Percentiles rank a stretch among this genome's conserved stretches.
These are phyloP conservation scores for Bacterosira constricta DNA, from an alignment of 108 stramenopile species.

Conservation along the genomic window DNA sequence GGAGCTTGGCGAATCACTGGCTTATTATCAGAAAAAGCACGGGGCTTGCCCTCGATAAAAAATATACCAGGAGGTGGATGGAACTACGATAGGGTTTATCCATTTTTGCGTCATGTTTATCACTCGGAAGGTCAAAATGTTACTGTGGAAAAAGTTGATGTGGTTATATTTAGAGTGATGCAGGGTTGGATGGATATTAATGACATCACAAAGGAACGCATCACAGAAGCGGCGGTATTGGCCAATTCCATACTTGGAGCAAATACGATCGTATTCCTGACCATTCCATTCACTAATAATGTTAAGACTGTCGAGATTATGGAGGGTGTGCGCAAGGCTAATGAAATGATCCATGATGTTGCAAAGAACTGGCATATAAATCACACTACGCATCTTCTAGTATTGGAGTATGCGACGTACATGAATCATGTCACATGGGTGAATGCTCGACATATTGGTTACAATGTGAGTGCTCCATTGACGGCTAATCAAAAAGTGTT, in stretches of 20 bases:
- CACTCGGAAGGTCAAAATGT: background rate
- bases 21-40: constrained; percentile 2
- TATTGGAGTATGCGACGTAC: constrained; percentile 38
- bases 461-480: constrained; percentile 17
- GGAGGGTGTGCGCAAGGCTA: constrained; percentile 13
- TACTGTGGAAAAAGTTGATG: constrained; percentile 32
- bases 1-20: constrained; percentile 47
- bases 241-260: constrained; percentile 41
- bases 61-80: constrained; percentile 43
- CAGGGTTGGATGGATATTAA: constrained; percentile 54
- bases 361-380: constrained; percentile 21
- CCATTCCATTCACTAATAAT: constrained; percentile 52
- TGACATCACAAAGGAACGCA: constrained; percentile 24
- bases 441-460: constrained; percentile 41
- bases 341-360: constrained; percentile 22
- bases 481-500: constrained; percentile 15
- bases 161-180: constrained; percentile 39
- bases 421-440: constrained; percentile 35
- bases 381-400: constrained; percentile 19
- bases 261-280: constrained; percentile 45
- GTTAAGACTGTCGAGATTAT: constrained; percentile 35
- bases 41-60: constrained; percentile 33
- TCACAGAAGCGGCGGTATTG: constrained; percentile 39
- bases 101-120: constrained; percentile 11
- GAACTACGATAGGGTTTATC: constrained; percentile 1